A percentile compares a stretch with the other conserved stretches of the same genome.
phyloP scores from a whole-genome alignment of 305 asterid genomes.

The Plantago coronopus region DNA sequence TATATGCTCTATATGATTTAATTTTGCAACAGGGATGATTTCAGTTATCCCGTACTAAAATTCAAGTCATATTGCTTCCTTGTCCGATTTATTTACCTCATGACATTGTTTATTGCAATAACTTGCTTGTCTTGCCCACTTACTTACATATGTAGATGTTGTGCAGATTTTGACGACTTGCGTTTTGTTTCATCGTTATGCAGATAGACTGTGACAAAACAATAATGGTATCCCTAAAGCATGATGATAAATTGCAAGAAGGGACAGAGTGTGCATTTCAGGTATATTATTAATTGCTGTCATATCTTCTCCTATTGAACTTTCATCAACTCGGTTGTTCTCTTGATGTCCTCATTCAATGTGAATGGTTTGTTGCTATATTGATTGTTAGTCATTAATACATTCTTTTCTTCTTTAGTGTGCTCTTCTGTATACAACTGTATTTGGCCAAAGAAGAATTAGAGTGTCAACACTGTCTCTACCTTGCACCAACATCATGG shows the following conservation, averaged over 20 bases:
- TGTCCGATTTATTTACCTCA: neutral
- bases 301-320: neutral
- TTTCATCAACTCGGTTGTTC: neutral
- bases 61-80: conserved; percentile 14
- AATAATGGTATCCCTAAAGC: conserved; percentile 80
- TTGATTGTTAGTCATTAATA: conserved; percentile 15
- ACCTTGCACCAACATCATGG: conserved; percentile 74
- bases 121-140: conserved; percentile 16
- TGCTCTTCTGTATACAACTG: conserved; percentile 83
- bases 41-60: neutral
- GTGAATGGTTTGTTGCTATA: conserved; percentile 6
- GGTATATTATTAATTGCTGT: conserved; percentile 36
- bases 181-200: conserved; percentile 21
- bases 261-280: conserved; percentile 85
- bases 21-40: conserved; percentile 5
- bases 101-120: conserved; percentile 8
- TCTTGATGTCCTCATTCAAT: conserved; percentile 7
- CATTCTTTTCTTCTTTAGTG: conserved; percentile 45
- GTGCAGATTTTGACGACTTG: conserved; percentile 15
- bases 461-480: conserved; percentile 78
- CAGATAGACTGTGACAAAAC: conserved; percentile 97
- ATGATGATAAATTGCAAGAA: conserved; percentile 88
- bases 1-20: neutral
- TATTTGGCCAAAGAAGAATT: conserved; percentile 84
- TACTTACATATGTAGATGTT: conserved; percentile 12